A percentile compares a stretch with the other conserved stretches of the same genome.
Conservation (phyloP, 352 stramenopile genomes). For the Elongisporangium undulatum region DNA sequence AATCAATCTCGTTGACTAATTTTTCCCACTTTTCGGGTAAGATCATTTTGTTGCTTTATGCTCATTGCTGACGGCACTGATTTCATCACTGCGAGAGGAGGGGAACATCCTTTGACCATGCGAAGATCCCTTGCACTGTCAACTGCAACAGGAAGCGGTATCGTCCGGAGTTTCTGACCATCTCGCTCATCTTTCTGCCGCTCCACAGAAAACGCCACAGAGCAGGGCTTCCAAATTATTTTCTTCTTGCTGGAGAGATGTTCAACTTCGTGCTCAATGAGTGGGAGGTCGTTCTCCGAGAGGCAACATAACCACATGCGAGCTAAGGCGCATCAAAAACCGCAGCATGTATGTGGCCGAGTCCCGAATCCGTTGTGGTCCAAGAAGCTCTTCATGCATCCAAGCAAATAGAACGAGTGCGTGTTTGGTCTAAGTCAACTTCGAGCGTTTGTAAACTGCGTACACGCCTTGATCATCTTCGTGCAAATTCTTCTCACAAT, state of each 20-base stretch:
- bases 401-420: constrained; percentile 57
- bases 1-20: neutral
- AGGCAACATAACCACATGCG: constrained; percentile 49
- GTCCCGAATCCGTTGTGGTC: constrained; percentile 33
- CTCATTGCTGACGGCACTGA: constrained; percentile 12
- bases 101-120: constrained; percentile 36
- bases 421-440: constrained; percentile 1
- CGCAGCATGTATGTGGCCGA: constrained; percentile 70
- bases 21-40: constrained; percentile 13
- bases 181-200: constrained; percentile 48
- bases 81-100: constrained; percentile 18
- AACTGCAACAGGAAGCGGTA: neutral
- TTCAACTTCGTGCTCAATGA: constrained; percentile 17
- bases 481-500: constrained; percentile 30
- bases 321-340: constrained; percentile 50
- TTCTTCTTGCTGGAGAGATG: constrained; percentile 14
- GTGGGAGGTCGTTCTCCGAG: constrained; percentile 22
- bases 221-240: constrained; percentile 29
- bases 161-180: constrained; percentile 4
- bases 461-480: constrained; percentile 55
- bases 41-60: constrained; percentile 17
- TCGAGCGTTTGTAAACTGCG: constrained; percentile 12
- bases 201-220: constrained; percentile 33
- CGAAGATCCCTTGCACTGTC: constrained; percentile 12
- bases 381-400: constrained; percentile 43